A percentile compares a stretch with the other conserved stretches of the same genome.
These are phyloP conservation scores for Serendipita indica DNA, from an alignment of 768 basidiomycete genomes.

Conservation along the genomic window DNA sequence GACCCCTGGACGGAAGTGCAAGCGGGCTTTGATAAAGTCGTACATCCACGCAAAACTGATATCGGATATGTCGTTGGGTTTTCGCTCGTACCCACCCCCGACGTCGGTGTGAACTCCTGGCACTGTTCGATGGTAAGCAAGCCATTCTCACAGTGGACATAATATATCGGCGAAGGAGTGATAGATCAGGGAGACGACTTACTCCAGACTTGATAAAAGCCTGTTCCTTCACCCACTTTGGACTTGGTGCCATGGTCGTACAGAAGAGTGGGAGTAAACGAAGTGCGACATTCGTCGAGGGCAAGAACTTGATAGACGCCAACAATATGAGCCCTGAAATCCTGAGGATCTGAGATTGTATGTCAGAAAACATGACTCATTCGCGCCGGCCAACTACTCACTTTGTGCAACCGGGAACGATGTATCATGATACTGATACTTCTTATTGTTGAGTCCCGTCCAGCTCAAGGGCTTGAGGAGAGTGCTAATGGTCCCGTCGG, in stretches of 20 bases:
- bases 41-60: constrained; percentile 9
- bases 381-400: neutral
- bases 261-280: constrained; percentile 19
- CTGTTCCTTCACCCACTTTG: neutral
- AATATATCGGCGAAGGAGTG: neutral
- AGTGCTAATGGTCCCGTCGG: neutral
- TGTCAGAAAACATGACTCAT: too few relatives aligned
- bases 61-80: neutral
- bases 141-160: constrained; percentile 16
- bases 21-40: too few relatives aligned
- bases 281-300: constrained; percentile 18
- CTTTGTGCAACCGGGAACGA: neutral
- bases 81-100: constrained; percentile 14
- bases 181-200: too few relatives aligned
- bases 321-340: neutral
- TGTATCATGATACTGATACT: neutral
- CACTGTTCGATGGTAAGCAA: too few relatives aligned
- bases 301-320: constrained; percentile 19
- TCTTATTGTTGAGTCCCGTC: neutral
- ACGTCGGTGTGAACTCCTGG: constrained; percentile 18
- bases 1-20: too few relatives aligned
- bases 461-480: neutral
- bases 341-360: neutral
- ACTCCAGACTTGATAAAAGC: constrained; percentile 17
- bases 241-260: constrained; percentile 1